Conservation (phyloP, 768 basidiomycete genomes). For the Favolaschia claudopus region DNA sequence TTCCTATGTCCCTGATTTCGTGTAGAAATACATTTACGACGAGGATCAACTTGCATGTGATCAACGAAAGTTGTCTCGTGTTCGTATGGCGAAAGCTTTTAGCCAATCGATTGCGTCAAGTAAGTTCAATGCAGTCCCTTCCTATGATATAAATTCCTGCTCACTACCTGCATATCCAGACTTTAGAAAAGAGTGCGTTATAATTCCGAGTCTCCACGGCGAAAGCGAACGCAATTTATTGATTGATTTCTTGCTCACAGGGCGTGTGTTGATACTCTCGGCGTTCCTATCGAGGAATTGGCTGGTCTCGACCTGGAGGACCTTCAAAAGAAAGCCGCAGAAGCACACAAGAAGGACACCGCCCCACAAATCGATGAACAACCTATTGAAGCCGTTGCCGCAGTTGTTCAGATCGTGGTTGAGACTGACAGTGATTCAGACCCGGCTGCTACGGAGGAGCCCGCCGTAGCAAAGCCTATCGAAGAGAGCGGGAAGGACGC, state of each 20-base stretch:
- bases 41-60: too few species aligned
- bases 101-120: slow-evolving; percentile 42
- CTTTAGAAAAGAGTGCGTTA: neutral
- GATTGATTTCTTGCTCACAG: neutral
- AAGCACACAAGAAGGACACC: slow-evolving; percentile 19
- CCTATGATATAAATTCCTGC: neutral
- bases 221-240: too few species aligned
- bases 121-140: slow-evolving; percentile 20
- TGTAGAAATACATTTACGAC: too few species aligned
- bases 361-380: neutral
- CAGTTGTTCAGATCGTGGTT: neutral
- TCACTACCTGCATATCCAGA: neutral
- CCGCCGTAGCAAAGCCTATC: too few species aligned
- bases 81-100: slow-evolving; percentile 37
- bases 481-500: too few species aligned
- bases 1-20: too few species aligned
- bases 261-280: slow-evolving; percentile 5
- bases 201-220: neutral
- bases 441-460: too few species aligned
- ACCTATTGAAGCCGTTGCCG: neutral
- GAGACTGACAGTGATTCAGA: too few species aligned
- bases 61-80: slow-evolving; percentile 22
- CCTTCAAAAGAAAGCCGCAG: slow-evolving; percentile 25
- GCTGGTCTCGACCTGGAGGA: slow-evolving; percentile 25
- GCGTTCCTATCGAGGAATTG: slow-evolving; percentile 22